phyloP scores from a whole-genome alignment of 306 rosid species.

The Pterocarpus macrocarpus region DNA sequence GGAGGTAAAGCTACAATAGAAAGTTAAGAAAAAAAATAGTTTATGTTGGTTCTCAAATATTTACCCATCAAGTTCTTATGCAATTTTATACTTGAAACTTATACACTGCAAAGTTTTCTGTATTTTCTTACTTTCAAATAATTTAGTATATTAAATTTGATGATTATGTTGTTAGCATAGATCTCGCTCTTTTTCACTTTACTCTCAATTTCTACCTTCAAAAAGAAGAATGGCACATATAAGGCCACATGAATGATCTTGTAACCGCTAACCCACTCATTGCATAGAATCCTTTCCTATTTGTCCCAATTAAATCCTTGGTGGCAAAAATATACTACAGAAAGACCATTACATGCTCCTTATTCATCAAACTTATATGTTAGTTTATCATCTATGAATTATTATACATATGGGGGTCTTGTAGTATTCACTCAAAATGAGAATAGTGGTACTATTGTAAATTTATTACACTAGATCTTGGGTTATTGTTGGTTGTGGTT shows the following conservation, averaged over 20 bases:
- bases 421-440: not conserved
- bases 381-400: not conserved
- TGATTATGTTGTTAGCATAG: not conserved
- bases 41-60: not conserved
- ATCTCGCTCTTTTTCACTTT: not conserved
- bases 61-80: not conserved
- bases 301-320: not conserved
- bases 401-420: not conserved
- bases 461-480: not conserved
- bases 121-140: not conserved
- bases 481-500: not conserved
- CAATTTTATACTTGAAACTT: not conserved
- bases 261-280: not conserved
- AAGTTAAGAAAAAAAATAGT: not conserved
- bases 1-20: conserved; percentile 67
- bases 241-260: not conserved
- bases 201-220: not conserved
- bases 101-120: not conserved
- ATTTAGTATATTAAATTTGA: not conserved
- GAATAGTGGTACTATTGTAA: not conserved
- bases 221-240: not conserved
- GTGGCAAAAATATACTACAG: not conserved
- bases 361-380: not conserved
- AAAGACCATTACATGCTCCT: not conserved
- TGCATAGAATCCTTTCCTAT: not conserved